Evolutionary conservation across 2,329 filamentous ascomycete species (phyloP).

Genomic region (Epichloe sylvatica): DNA sequence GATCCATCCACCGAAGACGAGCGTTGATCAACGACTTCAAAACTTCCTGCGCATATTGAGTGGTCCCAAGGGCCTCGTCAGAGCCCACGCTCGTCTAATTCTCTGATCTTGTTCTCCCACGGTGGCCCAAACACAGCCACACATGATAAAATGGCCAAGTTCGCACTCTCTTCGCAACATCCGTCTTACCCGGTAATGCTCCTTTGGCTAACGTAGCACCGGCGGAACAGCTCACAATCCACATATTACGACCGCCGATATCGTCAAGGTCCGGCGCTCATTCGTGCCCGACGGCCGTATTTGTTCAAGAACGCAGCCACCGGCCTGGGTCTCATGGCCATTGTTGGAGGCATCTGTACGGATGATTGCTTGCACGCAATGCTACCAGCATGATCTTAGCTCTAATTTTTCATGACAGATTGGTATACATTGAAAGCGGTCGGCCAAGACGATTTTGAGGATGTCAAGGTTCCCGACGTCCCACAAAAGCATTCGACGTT

Average conservation of each 20-base stretch:
- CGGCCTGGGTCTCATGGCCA: conserved; percentile 57
- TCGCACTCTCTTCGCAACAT: not conserved
- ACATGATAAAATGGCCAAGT: not conserved
- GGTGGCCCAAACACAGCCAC: not conserved
- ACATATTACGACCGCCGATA: conserved; percentile 88
- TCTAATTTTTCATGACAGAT: conserved; percentile 24
- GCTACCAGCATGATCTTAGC: not conserved
- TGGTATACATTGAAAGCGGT: conserved; percentile 62
- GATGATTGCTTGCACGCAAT: conserved; percentile 13
- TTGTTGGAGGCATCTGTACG: conserved; percentile 82
- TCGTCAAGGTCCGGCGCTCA: conserved; percentile 74
- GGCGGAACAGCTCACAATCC: conserved; percentile 28
- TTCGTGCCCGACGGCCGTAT: conserved; percentile 84
- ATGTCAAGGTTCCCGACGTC: conserved; percentile 75
- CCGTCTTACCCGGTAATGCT: no score
- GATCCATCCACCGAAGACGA: not conserved
- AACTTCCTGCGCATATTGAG: not conserved
- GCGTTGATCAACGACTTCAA: not conserved
- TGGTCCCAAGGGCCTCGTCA: not conserved
- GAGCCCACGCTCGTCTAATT: not conserved
- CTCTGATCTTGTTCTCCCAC: not conserved
- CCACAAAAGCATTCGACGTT: conserved; percentile 36
- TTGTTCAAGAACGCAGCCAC: conserved; percentile 79
- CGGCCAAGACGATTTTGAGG: conserved; percentile 92
- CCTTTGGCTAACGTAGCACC: not conserved